These are phyloP conservation scores for Mychonastes homosphaera DNA, from an alignment of 139 green algal species.

Conservation along the genomic window DNA sequence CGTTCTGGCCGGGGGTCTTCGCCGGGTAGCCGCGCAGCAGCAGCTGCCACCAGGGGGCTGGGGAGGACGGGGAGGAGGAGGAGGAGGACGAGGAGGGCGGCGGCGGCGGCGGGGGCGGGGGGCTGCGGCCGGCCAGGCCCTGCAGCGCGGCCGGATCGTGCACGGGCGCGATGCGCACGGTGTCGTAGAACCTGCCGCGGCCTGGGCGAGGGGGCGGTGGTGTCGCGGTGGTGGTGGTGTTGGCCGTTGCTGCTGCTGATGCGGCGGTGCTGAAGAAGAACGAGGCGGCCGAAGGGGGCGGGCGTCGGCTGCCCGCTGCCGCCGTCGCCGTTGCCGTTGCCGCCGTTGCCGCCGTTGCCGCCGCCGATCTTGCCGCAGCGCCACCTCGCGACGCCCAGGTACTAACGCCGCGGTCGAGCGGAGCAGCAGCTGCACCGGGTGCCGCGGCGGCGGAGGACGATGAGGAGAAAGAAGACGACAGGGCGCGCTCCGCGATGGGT, in stretches of 20 bases:
- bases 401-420: no score
- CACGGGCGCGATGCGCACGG: conserved; percentile 1
- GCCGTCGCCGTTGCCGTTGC: no score
- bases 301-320: no score
- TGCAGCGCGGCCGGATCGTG: background rate
- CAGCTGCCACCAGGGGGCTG: conserved; percentile 30
- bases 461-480: no score
- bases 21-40: conserved; percentile 54
- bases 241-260: background rate
- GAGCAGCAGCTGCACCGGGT: no score
- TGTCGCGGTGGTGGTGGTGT: background rate
- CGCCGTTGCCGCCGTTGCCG: background rate
- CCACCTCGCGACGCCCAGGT: no score
- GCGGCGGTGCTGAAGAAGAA: no score
- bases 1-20: conserved; percentile 51
- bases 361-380: background rate
- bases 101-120: background rate
- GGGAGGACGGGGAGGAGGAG: background rate
- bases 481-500: no score
- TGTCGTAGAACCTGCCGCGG: conserved; percentile 17
- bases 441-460: no score
- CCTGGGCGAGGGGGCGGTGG: background rate
- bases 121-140: background rate
- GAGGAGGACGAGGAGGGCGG: background rate
- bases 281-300: no score